These are phyloP conservation scores for Mortierella sp. DNA, from an alignment of 371 early-diverging fungal genomes.

Conservation along the genomic window DNA sequence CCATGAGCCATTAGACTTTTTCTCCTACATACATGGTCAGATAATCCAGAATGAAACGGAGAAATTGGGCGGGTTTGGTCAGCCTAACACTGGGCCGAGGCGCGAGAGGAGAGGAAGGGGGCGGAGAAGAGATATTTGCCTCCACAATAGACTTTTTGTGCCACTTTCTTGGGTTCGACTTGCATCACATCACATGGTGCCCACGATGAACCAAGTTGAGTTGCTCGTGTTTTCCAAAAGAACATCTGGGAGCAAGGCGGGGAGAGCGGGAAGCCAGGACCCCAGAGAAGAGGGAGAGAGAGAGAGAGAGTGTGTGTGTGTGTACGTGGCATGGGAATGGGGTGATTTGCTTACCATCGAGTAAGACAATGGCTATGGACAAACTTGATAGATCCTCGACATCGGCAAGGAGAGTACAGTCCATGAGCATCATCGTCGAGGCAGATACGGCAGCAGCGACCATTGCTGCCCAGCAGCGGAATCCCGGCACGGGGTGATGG, in stretches of 20 bases:
- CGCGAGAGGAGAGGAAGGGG: neutral
- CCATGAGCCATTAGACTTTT: slow-evolving; percentile 53
- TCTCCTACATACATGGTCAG: no score
- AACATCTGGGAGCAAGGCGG: no score
- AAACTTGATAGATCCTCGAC: slow-evolving; percentile 72
- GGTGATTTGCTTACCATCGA: slow-evolving; percentile 56
- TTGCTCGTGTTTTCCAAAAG: neutral
- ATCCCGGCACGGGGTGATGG: no score
- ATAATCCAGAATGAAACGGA: no score
- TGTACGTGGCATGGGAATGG: neutral
- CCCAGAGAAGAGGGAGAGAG: no score
- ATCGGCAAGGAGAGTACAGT: slow-evolving; percentile 66
- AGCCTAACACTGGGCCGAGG: no score
- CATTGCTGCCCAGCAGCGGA: slow-evolving; percentile 25
- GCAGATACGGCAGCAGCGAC: slow-evolving; percentile 63
- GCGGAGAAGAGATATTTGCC: no score
- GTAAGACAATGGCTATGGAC: slow-evolving; percentile 68
- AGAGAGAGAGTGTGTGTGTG: no score
- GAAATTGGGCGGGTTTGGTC: no score
- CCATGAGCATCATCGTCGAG: slow-evolving; percentile 56
- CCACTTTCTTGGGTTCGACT: no score
- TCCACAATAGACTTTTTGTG: neutral
- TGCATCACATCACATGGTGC: slow-evolving; percentile 16
- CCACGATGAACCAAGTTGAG: neutral
- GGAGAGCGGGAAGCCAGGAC: no score